phyloP scores from a whole-genome alignment of 2,329 filamentous ascomycete genomes.

The Zymoseptoria ardabiliae region DNA sequence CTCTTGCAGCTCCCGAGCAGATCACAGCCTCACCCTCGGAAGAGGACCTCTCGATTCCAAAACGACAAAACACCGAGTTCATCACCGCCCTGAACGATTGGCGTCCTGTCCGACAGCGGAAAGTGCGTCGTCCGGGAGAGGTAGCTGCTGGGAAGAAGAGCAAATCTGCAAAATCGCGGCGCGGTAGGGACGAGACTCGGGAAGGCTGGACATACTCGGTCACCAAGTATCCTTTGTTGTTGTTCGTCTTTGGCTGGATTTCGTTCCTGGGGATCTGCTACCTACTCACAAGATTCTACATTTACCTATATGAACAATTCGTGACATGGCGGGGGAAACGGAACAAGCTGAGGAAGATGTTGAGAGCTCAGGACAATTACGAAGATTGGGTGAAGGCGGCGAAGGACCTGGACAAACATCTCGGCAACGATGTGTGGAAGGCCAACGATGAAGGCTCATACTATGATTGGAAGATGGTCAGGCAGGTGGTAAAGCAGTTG shows the following conservation, averaged over 20 bases:
- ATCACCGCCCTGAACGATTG: slow-evolving; percentile 93
- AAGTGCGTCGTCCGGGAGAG: slow-evolving; percentile 35
- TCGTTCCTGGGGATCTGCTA: slow-evolving; percentile 66
- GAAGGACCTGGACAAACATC: slow-evolving; percentile 66
- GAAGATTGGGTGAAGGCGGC: slow-evolving; percentile 77
- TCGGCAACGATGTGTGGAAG: slow-evolving; percentile 77
- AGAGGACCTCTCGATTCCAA: slow-evolving; percentile 43
- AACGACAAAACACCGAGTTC: slow-evolving; percentile 46
- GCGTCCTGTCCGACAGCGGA: slow-evolving; percentile 72
- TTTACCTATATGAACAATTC: slow-evolving; percentile 85
- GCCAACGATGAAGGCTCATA: slow-evolving; percentile 65
- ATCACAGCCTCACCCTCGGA: slow-evolving; percentile 48
- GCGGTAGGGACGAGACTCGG: slow-evolving; percentile 76
- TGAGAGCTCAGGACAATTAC: slow-evolving; percentile 69
- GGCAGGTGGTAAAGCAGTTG: slow-evolving; percentile 69
- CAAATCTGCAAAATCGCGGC: slow-evolving; percentile 30
- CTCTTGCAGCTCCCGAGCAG: slow-evolving; percentile 71
- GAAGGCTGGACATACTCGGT: slow-evolving; percentile 87
- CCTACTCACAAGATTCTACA: slow-evolving; percentile 76
- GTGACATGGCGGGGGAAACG: slow-evolving; percentile 80
- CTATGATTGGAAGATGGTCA: slow-evolving; percentile 82
- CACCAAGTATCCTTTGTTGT: slow-evolving; percentile 84
- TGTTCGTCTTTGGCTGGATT: slow-evolving; percentile 76
- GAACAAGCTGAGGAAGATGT: slow-evolving; percentile 60
- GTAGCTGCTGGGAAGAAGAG: slow-evolving; percentile 26